Evolutionary conservation across 2,329 filamentous ascomycete species (phyloP), one percentile per base, ranked within the genome.

Genomic region (Arthrobotrys conoides): DNA sequence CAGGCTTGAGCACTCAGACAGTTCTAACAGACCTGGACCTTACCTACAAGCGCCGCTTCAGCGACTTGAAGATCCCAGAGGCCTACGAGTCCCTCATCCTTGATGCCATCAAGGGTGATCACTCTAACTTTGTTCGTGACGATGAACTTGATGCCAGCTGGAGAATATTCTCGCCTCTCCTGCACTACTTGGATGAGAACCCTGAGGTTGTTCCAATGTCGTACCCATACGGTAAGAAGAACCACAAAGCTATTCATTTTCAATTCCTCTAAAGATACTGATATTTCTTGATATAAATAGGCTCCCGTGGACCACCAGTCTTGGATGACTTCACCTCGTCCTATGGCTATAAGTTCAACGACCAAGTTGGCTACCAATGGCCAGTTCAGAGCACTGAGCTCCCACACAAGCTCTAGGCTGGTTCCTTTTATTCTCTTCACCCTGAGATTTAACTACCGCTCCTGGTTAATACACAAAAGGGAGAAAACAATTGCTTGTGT

Each of bases 131-230:
- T 86, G 94, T 97, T 80, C 91, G 94, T 87, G 94, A 97, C 83
- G 94, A 97, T 84, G 96, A 99, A 87, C 89, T 99, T 33, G 96
- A 99, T 83, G 94, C 96, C 77, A 96, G 92, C 87, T 99, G 96
- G 96, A 93, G 94, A 85, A 96, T 99, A 86, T 99, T 99, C 87
- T 97, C 94, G 1, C 96, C 96, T 82, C 91, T 99, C 44, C 89
- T 99, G 80, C 95, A 99, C 88, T 99, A 99, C 87, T 90, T 99
- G 12, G 96, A 99, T 81, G 94, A 97, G 84, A 97, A 98, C 89
- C 97, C 97, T 89, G 96, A 99, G 87, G 98, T 99, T 81, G 93
- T 97, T 78, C 96, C 96, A 27, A 99, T 99, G 96, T 95, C 97
- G 84, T 99, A 99, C 87, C 95, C 96, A 81, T 99, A 99, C 84